Evolutionary conservation across 192 early-diverging fungal genomes (phyloP).

Genomic region (Pilaira anomala): DNA sequence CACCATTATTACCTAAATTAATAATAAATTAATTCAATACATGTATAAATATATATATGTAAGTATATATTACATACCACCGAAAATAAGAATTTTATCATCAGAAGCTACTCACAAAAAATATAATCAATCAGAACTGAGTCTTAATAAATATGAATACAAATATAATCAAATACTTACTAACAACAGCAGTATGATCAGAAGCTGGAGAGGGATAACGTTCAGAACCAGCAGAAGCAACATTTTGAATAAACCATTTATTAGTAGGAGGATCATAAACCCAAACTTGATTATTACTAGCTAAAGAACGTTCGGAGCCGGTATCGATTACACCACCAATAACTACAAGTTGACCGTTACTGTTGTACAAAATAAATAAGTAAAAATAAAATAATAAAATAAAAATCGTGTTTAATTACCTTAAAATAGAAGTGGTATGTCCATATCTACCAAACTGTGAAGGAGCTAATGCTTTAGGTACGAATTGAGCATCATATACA

Average conservation of each 20-base stretch:
- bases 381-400: constrained; percentile 6
- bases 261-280: constrained; percentile 25
- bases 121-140: constrained; percentile 1
- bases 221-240: neutral
- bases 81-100: constrained; percentile 30
- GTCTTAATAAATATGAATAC: constrained; percentile 5
- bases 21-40: neutral
- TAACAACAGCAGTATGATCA: constrained; percentile 29
- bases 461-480: neutral
- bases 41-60: neutral
- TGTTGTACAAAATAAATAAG: constrained; percentile 3
- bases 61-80: constrained; percentile 24
- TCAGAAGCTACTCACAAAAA: constrained; percentile 17
- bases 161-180: constrained; percentile 19
- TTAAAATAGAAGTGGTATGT: constrained; percentile 23
- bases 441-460: constrained; percentile 20
- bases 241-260: constrained; percentile 4
- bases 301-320: neutral
- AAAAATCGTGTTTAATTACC: constrained; percentile 5
- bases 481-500: constrained; percentile 14
- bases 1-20: constrained; percentile 21
- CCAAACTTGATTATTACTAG: constrained; percentile 10
- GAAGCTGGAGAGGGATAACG: constrained; percentile 4
- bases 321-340: constrained; percentile 26
- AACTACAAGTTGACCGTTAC: constrained; percentile 30